A percentile compares a stretch with the other conserved stretches of the same genome.
phyloP scores from a whole-genome alignment of 2,329 filamentous ascomycete genomes.

The Aspergillus jensenii region DNA sequence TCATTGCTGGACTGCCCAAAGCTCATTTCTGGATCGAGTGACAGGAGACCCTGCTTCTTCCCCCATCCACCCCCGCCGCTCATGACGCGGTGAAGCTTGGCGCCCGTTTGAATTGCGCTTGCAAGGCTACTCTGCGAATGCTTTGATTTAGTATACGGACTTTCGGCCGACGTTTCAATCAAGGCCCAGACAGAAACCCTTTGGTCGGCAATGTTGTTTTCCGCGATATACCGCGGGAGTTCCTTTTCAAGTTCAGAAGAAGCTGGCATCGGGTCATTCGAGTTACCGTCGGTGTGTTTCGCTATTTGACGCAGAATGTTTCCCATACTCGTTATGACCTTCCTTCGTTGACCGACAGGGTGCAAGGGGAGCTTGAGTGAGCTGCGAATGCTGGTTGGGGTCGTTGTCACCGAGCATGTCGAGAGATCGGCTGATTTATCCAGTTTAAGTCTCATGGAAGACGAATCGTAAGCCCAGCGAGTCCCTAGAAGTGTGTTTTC shows the following conservation, averaged over 20 bases:
- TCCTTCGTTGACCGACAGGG: conserved; percentile 38
- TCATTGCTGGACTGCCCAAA: conserved; percentile 24
- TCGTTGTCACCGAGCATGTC: conserved; percentile 29
- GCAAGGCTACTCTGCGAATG: conserved; percentile 24
- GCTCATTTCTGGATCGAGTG: conserved; percentile 40
- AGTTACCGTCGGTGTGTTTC: conserved; percentile 29
- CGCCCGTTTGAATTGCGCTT: conserved; percentile 31
- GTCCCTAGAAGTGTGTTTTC: conserved; percentile 40
- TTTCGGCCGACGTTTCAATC: conserved; percentile 30
- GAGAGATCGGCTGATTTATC: conserved; percentile 30
- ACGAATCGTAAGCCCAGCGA: conserved; percentile 31
- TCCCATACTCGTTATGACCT: conserved; percentile 43
- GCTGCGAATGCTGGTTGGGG: conserved; percentile 16
- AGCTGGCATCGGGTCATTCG: conserved; percentile 36
- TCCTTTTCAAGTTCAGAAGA: conserved; percentile 43
- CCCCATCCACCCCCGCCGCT: conserved; percentile 47
- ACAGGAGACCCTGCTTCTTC: conserved; percentile 46
- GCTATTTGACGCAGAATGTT: conserved; percentile 43
- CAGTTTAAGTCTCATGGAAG: conserved; percentile 22
- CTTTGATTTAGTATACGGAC: conserved; percentile 7
- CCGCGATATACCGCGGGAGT: conserved; percentile 40
- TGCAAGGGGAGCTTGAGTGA: conserved; percentile 33
- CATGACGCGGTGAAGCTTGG: conserved; percentile 43
- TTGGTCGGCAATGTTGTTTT: conserved; percentile 37
- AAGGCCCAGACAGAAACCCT: conserved; percentile 44